phyloP scores from a whole-genome alignment of 768 basidiomycete species.

The Phylloporus sp. region DNA sequence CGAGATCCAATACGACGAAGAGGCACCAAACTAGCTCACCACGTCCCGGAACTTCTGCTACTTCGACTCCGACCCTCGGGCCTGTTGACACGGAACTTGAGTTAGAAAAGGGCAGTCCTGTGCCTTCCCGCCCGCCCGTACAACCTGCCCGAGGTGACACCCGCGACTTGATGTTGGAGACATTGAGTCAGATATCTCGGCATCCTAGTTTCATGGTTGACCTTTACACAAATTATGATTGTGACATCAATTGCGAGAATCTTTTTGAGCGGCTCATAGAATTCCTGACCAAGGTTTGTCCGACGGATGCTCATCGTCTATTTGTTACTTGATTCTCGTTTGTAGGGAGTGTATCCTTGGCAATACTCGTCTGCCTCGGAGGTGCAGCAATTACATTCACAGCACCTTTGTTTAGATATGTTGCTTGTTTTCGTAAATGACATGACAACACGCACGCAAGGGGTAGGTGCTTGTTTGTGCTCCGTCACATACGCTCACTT shows the following conservation, averaged over 20 bases:
- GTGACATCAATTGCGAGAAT: conserved; percentile 95
- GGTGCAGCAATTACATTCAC: conserved; percentile 67
- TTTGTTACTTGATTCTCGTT: conserved; percentile 4
- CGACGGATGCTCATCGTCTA: background rate
- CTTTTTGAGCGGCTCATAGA: conserved; percentile 85
- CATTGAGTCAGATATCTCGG: conserved; percentile 72
- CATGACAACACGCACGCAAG: conserved; percentile 67
- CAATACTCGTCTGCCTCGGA: conserved; percentile 56
- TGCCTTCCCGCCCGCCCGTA: conserved; percentile 55
- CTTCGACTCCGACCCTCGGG: conserved; percentile 40
- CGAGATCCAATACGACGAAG: conserved; percentile 28
- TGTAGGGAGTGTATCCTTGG: conserved; percentile 74
- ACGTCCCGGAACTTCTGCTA: conserved; percentile 46
- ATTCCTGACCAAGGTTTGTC: conserved; percentile 77
- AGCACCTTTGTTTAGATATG: conserved; percentile 84
- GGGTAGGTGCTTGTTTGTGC: conserved; percentile 31
- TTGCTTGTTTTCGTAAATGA: conserved; percentile 82
- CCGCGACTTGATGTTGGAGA: conserved; percentile 86
- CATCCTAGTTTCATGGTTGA: conserved; percentile 94
- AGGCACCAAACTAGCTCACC: conserved; percentile 40
- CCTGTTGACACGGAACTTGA: conserved; percentile 38
- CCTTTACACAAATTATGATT: conserved; percentile 94
- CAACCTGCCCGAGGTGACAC: conserved; percentile 83
- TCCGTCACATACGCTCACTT: conserved; percentile 10
- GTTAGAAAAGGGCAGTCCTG: conserved; percentile 43